phyloP scores from a whole-genome alignment of 2,329 filamentous ascomycete genomes.

The Ambrosiella cleistominuta region DNA sequence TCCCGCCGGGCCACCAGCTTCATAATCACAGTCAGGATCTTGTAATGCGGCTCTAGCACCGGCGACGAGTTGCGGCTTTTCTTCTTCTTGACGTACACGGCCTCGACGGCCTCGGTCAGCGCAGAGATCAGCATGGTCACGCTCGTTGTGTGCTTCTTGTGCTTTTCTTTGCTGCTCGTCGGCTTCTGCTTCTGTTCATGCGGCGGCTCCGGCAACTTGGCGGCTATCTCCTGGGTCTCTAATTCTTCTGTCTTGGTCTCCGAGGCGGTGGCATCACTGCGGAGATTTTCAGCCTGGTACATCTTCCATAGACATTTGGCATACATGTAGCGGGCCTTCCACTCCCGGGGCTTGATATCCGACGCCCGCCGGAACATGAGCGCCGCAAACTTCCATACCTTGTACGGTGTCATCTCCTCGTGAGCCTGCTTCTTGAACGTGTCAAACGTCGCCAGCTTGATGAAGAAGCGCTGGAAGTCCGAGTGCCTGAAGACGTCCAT shows the following conservation, averaged over 20 bases:
- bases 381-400: constrained; percentile 44
- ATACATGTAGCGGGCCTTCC: constrained; percentile 46
- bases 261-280: background rate
- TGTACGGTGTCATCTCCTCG: constrained; percentile 39
- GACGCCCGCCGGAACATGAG: constrained; percentile 39
- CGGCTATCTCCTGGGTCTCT: background rate
- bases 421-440: constrained; percentile 36
- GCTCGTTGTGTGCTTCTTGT: constrained; percentile 17
- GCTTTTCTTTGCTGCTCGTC: too few species aligned
- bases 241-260: background rate
- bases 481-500: constrained; percentile 43
- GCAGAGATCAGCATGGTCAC: constrained; percentile 28
- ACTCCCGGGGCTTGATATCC: constrained; percentile 34
- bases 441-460: constrained; percentile 30
- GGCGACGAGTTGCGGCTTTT: constrained; percentile 46
- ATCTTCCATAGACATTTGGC: constrained; percentile 48
- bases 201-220: background rate
- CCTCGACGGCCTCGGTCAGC: constrained; percentile 33
- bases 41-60: constrained; percentile 82
- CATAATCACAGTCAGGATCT: constrained; percentile 64
- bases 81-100: constrained; percentile 34
- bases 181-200: constrained; percentile 11
- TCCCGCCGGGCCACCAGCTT: constrained; percentile 52
- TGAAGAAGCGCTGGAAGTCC: constrained; percentile 40
- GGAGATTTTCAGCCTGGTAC: constrained; percentile 30